A percentile compares a stretch with the other conserved stretches of the same genome.
phyloP scores from a whole-genome alignment of 2,329 filamentous ascomycete genomes.

The Didymosphaeria variabile region DNA sequence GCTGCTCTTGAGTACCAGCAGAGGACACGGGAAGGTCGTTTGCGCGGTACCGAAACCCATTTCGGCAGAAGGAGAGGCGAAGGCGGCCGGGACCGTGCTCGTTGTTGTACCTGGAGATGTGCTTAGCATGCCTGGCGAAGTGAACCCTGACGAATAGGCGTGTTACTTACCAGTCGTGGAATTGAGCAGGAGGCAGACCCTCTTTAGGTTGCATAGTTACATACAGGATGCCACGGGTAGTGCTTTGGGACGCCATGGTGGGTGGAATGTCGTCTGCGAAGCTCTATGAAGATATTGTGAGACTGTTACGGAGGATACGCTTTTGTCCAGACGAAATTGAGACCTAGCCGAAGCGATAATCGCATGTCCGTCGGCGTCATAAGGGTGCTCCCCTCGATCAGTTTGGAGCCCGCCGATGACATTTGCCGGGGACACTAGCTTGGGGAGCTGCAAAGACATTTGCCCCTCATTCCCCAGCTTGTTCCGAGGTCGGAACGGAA shows the following conservation, averaged over 20 bases:
- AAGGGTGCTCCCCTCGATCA: neutral
- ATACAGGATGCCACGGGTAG: conserved; percentile 75
- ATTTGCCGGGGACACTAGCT: conserved; percentile 44
- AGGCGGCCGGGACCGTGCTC: conserved; percentile 87
- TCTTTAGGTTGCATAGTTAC: conserved; percentile 85
- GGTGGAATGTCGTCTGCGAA: neutral
- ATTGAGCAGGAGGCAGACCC: conserved; percentile 71
- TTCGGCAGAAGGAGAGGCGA: conserved; percentile 75
- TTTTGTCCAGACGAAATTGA: conserved; percentile 2
- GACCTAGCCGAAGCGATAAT: neutral
- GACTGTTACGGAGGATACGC: neutral
- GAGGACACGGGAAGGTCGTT: conserved; percentile 60
- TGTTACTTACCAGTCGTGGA: conserved; percentile 70
- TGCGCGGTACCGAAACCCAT: conserved; percentile 81
- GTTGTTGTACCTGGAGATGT: conserved; percentile 73
- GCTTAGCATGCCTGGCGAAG: conserved; percentile 24
- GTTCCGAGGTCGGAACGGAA: conserved; percentile 42
- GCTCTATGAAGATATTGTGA: neutral
- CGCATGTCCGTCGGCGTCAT: conserved; percentile 1
- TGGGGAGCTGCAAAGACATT: conserved; percentile 10
- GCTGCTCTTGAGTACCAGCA: conserved; percentile 54
- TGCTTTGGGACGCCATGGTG: conserved; percentile 51
- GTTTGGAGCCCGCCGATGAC: conserved; percentile 35
- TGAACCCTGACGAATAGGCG: conserved; percentile 26
- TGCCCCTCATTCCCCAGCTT: conserved; percentile 27